phyloP scores from a whole-genome alignment of 176 grass and related monocot genomes.

The Microstegium vimineum region DNA sequence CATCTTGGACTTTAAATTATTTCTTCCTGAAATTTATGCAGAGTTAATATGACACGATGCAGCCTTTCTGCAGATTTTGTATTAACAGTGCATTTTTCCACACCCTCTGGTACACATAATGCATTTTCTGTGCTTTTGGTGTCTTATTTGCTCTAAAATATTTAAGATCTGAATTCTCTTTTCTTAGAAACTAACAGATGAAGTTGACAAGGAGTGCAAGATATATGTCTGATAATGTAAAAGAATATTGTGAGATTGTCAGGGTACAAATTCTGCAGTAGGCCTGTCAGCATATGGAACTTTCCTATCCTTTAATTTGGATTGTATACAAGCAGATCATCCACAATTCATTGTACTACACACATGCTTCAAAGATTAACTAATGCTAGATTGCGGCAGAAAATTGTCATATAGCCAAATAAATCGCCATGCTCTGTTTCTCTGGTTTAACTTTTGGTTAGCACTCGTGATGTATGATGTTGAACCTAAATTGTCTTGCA shows the following conservation, averaged over 20 bases:
- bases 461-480: too few species aligned
- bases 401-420: too few species aligned
- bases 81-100: neutral
- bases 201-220: conserved; percentile 44
- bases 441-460: too few species aligned
- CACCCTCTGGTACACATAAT: neutral
- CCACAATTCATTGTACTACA: conserved; percentile 40
- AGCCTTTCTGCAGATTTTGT: neutral
- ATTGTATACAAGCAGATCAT: conserved; percentile 37
- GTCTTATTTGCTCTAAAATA: neutral
- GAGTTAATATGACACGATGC: too few species aligned
- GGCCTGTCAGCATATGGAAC: neutral
- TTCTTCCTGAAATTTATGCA: too few species aligned
- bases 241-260: conserved; percentile 30
- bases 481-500: too few species aligned
- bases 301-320: neutral
- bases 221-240: conserved; percentile 34
- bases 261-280: conserved; percentile 18
- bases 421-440: too few species aligned
- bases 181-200: conserved; percentile 36
- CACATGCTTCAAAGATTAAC: neutral
- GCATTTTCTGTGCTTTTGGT: neutral
- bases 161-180: neutral
- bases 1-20: too few species aligned
- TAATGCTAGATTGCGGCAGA: too few species aligned